These are phyloP conservation scores for Populus nigra DNA, from an alignment of 345 rosid genomes.

Conservation along the genomic window DNA sequence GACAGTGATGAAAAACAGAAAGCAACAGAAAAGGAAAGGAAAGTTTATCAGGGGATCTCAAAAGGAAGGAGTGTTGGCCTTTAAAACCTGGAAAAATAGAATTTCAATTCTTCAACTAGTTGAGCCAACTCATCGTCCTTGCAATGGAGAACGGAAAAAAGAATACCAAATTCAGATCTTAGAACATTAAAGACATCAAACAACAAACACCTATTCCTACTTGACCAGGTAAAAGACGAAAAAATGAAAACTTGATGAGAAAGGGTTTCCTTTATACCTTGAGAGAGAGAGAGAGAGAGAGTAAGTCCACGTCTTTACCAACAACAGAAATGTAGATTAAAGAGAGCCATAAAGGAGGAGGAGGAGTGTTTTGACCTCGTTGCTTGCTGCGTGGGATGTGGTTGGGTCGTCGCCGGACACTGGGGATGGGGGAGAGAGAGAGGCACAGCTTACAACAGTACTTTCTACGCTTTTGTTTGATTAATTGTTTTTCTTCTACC, in stretches of 20 bases:
- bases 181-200: not conserved
- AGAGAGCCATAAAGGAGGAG: not conserved
- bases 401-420: constrained; percentile 7
- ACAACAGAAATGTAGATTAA: constrained; percentile 6
- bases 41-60: not conserved
- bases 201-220: constrained; percentile 1
- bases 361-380: not conserved
- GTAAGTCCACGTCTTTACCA: not conserved
- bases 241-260: not conserved
- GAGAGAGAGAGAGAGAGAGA: not conserved
- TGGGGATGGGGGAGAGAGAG: not conserved
- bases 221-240: not conserved
- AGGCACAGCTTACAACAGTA: not conserved
- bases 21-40: not conserved
- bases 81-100: not conserved
- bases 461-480: not conserved
- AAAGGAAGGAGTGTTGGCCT: not conserved
- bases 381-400: not conserved
- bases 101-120: not conserved
- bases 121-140: not conserved
- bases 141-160: not conserved
- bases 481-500: not conserved
- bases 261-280: not conserved
- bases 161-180: constrained; percentile 13
- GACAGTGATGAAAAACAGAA: not conserved